Base-by-base conservation (phyloP, 2,329 filamentous ascomycete species). In the Diaporthe sp. region DNA sequence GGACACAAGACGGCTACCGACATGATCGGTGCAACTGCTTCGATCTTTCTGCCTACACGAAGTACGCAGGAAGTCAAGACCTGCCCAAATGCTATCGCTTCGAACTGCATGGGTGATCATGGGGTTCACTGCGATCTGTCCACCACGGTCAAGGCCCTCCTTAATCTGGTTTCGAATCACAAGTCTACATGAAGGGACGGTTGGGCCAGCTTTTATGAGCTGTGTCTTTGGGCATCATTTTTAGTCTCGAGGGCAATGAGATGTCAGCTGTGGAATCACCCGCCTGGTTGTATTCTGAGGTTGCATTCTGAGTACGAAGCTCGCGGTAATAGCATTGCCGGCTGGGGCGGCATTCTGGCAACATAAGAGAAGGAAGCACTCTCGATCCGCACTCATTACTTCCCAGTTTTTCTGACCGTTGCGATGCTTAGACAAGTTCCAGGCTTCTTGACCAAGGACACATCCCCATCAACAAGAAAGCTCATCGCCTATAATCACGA, bases 401-500 rank as follows among this genome's bases (percentile, higher is more conserved):
- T 44, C 70, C 37, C 31, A 37, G 7, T 7, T 37, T 28, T 62
- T 39, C 59, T 17, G 28, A 57, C 5, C n/a, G 13, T 42, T 34
- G 28, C 58, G 10, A 34, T 17, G 22, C 31, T 49, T 31, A 19
- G 17, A 31, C 2, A 44, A 37, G 3, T 10, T 37, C 15, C 19
- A 46, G 2, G 71, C 37, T 37, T 44, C 34, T 44, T 15, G 1
- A 22, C 13, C 34, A 53, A 28, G 9, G 51, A 65, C 10, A 19
- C n/a, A n/a, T 9, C 9, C 13, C 68, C 31, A 4, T 17, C 31
- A 31, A 65, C 17, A 39, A 44, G 31, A 55, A 39, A 69, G 13
- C 4, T 73, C 37, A 73, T 46, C 71, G 58, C 37, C 34, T 65
- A 42, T 46, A 65, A 57, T 57, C 58, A 65, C 46, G 58, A 61